A percentile compares a stretch with the other conserved stretches of the same genome.
Conservation (phyloP, 805 yeast species). For the Maudiozyma barnettii region DNA sequence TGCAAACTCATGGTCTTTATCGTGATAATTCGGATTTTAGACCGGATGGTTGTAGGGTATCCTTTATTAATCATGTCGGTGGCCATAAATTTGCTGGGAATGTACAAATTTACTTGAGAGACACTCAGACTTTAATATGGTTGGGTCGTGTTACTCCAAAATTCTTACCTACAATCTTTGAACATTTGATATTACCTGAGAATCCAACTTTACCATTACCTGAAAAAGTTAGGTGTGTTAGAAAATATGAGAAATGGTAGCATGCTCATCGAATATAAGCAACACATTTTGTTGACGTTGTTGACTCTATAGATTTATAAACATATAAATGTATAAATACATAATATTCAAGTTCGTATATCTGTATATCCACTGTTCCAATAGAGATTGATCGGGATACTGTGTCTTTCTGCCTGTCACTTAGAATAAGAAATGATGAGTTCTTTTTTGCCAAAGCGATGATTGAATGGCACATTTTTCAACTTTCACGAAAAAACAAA, state of each 20-base stretch:
- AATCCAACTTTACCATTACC: slow-evolving; percentile 60
- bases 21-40: slow-evolving; percentile 72
- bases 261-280: too few species aligned
- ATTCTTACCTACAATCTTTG: slow-evolving; percentile 65
- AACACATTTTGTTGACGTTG: not conserved
- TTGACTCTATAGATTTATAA: not conserved
- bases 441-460: too few species aligned
- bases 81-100: slow-evolving; percentile 95
- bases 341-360: not conserved
- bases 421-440: too few species aligned
- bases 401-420: too few species aligned
- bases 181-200: slow-evolving; percentile 59
- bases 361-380: too few species aligned
- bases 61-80: slow-evolving; percentile 79
- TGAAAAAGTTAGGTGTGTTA: slow-evolving; percentile 49
- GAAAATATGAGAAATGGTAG: slow-evolving; percentile 34
- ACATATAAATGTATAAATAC: not conserved
- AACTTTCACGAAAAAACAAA: too few species aligned
- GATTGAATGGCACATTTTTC: too few species aligned
- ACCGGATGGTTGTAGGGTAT: slow-evolving; percentile 64
- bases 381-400: too few species aligned
- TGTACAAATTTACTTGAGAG: slow-evolving; percentile 60
- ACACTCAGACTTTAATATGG: slow-evolving; percentile 56
- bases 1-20: slow-evolving; percentile 60
- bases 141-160: slow-evolving; percentile 75